phyloP scores from a whole-genome alignment of 176 grass and related monocot genomes.

The Juncus effusus region DNA sequence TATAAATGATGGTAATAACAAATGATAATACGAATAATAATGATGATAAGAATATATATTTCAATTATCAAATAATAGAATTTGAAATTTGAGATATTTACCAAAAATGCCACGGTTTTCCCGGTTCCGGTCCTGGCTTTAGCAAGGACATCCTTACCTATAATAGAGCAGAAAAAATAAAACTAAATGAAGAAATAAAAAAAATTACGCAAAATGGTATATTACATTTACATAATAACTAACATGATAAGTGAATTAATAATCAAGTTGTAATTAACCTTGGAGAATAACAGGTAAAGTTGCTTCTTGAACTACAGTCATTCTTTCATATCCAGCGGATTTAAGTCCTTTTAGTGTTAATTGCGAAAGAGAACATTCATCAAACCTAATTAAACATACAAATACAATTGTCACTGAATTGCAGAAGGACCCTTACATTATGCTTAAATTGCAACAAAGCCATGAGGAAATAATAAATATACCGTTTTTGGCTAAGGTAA shows the following conservation, averaged over 20 bases:
- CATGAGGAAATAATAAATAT: constrained; percentile 13
- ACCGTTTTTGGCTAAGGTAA: constrained; percentile 89
- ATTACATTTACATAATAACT: too few species aligned
- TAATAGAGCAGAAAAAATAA: constrained; percentile 26
- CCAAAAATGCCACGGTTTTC: constrained; percentile 97
- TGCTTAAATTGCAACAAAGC: too few species aligned
- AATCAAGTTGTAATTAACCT: constrained; percentile 46
- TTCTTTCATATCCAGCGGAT: constrained; percentile 77
- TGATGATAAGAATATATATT: too few species aligned
- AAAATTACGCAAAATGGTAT: background rate
- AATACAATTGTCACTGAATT: background rate
- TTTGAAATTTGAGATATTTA: constrained; percentile 29
- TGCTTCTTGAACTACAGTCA: constrained; percentile 94
- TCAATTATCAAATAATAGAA: too few species aligned
- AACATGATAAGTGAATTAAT: background rate
- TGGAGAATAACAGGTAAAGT: constrained; percentile 88
- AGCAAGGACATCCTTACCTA: constrained; percentile 96
- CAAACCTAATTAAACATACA: constrained; percentile 48
- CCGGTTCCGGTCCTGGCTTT: constrained; percentile 98
- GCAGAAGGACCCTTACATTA: too few species aligned
- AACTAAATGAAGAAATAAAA: constrained; percentile 10
- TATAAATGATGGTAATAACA: too few species aligned
- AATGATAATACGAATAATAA: too few species aligned
- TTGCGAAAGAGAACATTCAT: constrained; percentile 69
- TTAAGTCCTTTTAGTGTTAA: constrained; percentile 92